Evolutionary conservation across 768 basidiomycete species (phyloP).

Genomic region (Auriscalpium microsporum): DNA sequence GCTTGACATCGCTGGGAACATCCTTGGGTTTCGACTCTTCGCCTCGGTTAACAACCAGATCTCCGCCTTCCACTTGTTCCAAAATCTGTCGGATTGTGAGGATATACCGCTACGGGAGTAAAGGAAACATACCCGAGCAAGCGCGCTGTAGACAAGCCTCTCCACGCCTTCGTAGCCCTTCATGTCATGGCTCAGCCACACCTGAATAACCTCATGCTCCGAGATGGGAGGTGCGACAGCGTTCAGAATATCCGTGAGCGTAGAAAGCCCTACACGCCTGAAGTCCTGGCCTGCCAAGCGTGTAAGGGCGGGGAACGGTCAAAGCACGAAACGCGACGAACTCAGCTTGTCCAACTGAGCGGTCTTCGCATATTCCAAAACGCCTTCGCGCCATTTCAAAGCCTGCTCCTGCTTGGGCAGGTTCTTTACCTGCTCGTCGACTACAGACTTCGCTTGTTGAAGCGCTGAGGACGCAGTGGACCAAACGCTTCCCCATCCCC

Average conservation of each 20-base stretch:
- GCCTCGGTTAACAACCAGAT: constrained; percentile 80
- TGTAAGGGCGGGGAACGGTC: constrained; percentile 7
- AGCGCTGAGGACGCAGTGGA: constrained; percentile 76
- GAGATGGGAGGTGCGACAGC: constrained; percentile 97
- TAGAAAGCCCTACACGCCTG: constrained; percentile 78
- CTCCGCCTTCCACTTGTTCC: constrained; percentile 92
- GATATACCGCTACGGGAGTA: not conserved
- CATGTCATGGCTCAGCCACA: constrained; percentile 96
- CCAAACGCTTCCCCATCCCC: constrained; percentile 92
- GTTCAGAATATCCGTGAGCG: constrained; percentile 86
- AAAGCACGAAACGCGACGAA: constrained; percentile 26
- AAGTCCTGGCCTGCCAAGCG: constrained; percentile 70
- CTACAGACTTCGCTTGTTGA: constrained; percentile 78
- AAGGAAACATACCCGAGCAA: constrained; percentile 54
- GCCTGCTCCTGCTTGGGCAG: constrained; percentile 81
- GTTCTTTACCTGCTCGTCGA: constrained; percentile 90
- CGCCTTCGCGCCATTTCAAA: constrained; percentile 80
- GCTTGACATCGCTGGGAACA: constrained; percentile 29
- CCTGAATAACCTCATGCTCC: constrained; percentile 95
- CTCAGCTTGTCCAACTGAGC: constrained; percentile 85
- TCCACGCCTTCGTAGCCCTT: constrained; percentile 93
- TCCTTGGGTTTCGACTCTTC: constrained; percentile 68
- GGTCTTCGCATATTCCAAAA: constrained; percentile 79
- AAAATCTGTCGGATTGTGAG: constrained; percentile 45
- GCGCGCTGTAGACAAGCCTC: constrained; percentile 81